These are phyloP conservation scores for Naematelia encephala DNA, from an alignment of 768 basidiomycete genomes.

Conservation along the genomic window DNA sequence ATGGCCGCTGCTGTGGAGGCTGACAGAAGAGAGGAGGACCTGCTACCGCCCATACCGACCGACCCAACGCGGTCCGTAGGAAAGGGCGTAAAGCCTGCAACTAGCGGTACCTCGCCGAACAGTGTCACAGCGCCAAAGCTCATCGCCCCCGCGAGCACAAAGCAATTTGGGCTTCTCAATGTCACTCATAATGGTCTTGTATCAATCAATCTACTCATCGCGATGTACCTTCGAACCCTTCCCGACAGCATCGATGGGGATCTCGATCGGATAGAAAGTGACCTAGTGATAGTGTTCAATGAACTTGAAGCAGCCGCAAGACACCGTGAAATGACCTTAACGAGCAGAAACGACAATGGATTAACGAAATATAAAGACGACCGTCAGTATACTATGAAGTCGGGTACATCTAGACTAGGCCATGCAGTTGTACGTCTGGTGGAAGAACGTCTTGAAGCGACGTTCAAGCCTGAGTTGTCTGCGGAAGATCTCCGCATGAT, in stretches of 20 bases:
- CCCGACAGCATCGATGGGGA: neutral
- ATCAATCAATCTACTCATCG: constrained; percentile 7
- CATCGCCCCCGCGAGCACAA: neutral
- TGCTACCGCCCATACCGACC: neutral
- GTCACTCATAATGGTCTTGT: neutral
- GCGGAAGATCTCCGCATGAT: neutral
- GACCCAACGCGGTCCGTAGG: neutral
- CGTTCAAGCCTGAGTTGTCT: too few species aligned
- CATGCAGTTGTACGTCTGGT: too few species aligned
- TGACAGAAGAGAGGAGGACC: neutral
- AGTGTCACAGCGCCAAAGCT: neutral
- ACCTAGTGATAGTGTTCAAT: neutral
- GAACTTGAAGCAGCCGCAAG: neutral
- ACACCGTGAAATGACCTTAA: neutral
- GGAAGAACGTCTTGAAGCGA: too few species aligned
- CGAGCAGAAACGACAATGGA: neutral
- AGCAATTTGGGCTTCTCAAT: constrained; percentile 4
- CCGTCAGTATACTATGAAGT: too few species aligned
- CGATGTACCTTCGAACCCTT: neutral
- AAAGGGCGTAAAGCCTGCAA: neutral
- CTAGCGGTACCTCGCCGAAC: too few species aligned
- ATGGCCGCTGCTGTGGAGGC: neutral
- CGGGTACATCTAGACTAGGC: too few species aligned
- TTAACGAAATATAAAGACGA: too few species aligned
- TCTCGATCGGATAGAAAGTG: neutral